Evolutionary conservation across 2,329 filamentous ascomycete species (phyloP).

Genomic region (Xenoacremonium recifei): DNA sequence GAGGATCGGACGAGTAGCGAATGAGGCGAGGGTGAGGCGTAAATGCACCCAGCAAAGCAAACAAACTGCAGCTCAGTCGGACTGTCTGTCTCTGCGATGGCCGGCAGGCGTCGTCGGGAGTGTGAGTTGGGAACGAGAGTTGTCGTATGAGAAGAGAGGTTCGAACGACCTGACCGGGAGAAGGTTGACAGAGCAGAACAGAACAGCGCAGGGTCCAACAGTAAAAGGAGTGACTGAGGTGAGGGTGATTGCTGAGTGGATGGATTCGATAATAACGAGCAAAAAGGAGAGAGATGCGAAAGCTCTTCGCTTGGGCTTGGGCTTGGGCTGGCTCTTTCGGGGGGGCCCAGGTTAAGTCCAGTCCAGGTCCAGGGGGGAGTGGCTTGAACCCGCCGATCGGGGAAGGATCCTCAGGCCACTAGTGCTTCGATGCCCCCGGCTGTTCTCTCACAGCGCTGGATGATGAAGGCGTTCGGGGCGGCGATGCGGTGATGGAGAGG

Average conservation of each 20-base stretch:
- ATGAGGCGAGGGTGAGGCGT: slow-evolving; percentile 9
- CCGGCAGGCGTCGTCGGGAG: neutral
- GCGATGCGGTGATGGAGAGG: neutral
- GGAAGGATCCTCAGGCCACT: slow-evolving; percentile 32
- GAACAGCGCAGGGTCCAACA: slow-evolving; percentile 11
- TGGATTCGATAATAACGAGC: slow-evolving; percentile 37
- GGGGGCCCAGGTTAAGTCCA: slow-evolving; percentile 22
- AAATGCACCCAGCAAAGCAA: slow-evolving; percentile 14
- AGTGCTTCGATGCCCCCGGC: slow-evolving; percentile 24
- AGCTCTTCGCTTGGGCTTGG: slow-evolving; percentile 22
- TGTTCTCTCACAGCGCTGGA: neutral
- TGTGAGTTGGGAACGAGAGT: neutral
- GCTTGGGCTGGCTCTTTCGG: too few relatives aligned
- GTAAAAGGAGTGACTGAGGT: slow-evolving; percentile 41
- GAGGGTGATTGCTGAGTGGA: slow-evolving; percentile 38
- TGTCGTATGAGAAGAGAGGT: neutral
- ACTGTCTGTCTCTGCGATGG: slow-evolving; percentile 7
- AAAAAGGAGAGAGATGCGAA: slow-evolving; percentile 34
- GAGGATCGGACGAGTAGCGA: slow-evolving; percentile 9
- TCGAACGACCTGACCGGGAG: slow-evolving; percentile 18
- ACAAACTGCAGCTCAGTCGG: too few relatives aligned
- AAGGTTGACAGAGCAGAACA: slow-evolving; percentile 22
- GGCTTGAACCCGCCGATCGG: slow-evolving; percentile 34
- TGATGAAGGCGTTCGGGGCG: neutral
- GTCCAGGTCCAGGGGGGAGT: slow-evolving; percentile 22